These are phyloP conservation scores for Fusarium nematophilum DNA, from an alignment of 2,329 filamentous ascomycete species.

Conservation along the genomic window DNA sequence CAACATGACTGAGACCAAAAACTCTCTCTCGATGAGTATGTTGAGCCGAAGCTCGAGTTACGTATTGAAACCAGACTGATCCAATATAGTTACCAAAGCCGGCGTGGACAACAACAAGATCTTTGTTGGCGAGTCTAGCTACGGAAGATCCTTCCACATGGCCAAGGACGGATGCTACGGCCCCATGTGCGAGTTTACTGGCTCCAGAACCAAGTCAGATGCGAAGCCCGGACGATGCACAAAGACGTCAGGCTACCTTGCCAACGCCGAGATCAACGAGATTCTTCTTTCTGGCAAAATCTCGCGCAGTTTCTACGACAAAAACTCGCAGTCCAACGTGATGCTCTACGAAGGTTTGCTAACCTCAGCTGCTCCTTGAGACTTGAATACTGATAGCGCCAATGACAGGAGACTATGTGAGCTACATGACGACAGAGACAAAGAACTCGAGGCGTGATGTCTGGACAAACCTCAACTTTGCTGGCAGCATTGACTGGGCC, in stretches of 20 bases:
- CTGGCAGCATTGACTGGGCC: conserved; percentile 3
- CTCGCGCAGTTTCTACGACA: no score
- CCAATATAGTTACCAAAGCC: conserved; percentile 38
- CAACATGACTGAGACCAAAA: conserved; percentile 51
- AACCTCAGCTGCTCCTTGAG: no score
- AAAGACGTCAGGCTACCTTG: conserved; percentile 8
- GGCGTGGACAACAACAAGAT: conserved; percentile 21
- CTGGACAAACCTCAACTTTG: conserved; percentile 3
- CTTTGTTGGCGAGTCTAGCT: conserved; percentile 25
- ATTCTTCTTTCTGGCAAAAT: no score
- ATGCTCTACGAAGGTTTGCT: no score
- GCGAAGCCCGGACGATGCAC: conserved; percentile 12
- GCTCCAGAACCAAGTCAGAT: not conserved
- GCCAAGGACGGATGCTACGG: conserved; percentile 26
- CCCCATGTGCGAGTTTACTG: conserved; percentile 12
- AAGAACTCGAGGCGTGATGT: not conserved
- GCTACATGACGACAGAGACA: not conserved
- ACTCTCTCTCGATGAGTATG: conserved; percentile 45
- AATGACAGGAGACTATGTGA: conserved; percentile 5
- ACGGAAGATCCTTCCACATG: conserved; percentile 47
- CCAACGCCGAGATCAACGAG: conserved; percentile 11
- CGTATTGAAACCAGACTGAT: no score
- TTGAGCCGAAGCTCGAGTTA: no score
- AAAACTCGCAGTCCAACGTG: no score
- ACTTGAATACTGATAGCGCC: no score